Evolutionary conservation across 768 basidiomycete genomes (phyloP).

Genomic region (Termitomyces sp.): DNA sequence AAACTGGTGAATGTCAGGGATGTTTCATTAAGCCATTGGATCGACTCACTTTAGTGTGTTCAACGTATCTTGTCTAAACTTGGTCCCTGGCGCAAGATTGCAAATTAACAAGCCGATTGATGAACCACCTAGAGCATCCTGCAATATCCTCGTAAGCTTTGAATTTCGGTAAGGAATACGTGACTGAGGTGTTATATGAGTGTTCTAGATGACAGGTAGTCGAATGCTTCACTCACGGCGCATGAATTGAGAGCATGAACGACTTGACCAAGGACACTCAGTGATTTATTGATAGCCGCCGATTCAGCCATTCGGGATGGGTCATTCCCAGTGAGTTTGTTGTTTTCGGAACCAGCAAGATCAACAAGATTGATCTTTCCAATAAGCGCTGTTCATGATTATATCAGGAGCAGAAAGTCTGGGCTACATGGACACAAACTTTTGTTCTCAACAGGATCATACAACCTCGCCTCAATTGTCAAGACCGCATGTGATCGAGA

Average conservation of each 20-base stretch:
- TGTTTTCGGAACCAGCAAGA: constrained; percentile 89
- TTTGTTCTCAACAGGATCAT: constrained; percentile 45
- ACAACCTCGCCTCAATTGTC: constrained; percentile 62
- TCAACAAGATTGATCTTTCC: constrained; percentile 87
- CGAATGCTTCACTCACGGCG: constrained; percentile 38
- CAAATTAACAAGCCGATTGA: constrained; percentile 80
- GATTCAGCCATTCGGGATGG: constrained; percentile 85
- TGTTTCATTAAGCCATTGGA: background rate
- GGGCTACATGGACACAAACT: constrained; percentile 31
- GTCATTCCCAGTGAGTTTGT: constrained; percentile 88
- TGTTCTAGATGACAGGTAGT: background rate
- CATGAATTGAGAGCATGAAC: constrained; percentile 79
- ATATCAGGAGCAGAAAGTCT: constrained; percentile 1
- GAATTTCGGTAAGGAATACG: constrained; percentile 89
- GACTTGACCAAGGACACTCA: constrained; percentile 84
- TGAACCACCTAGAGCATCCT: constrained; percentile 84
- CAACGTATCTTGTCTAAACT: constrained; percentile 81
- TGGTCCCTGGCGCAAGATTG: constrained; percentile 78
- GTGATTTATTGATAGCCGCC: constrained; percentile 83
- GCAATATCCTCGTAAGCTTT: constrained; percentile 82
- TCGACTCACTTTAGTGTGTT: constrained; percentile 80
- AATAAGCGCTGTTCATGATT: constrained; percentile 41
- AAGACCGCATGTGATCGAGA: constrained; percentile 89
- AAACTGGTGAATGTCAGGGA: constrained; percentile 37
- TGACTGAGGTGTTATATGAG: constrained; percentile 30